phyloP scores from a whole-genome alignment of 768 basidiomycete genomes.

The Chalciporus sphaerocephalus region DNA sequence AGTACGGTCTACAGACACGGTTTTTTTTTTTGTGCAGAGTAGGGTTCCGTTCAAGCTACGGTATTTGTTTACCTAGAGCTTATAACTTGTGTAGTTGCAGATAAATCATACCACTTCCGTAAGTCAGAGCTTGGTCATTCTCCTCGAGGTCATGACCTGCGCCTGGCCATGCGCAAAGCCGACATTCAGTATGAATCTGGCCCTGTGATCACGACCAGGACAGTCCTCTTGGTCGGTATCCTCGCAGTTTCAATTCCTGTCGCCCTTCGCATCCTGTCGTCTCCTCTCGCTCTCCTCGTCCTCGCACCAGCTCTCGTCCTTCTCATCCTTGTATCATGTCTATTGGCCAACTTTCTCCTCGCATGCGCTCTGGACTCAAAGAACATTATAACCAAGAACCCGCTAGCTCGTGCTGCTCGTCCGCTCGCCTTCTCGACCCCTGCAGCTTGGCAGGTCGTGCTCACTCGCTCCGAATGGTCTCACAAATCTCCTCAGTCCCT shows the following conservation, averaged over 20 bases:
- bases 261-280: conserved; percentile 53
- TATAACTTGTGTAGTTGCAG: too few relatives aligned
- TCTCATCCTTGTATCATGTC: conserved; percentile 45
- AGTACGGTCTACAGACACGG: too few relatives aligned
- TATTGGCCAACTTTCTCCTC: conserved; percentile 51
- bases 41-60: too few relatives aligned
- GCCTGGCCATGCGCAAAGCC: conserved; percentile 16
- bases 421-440: conserved; percentile 87
- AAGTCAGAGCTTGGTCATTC: too few relatives aligned
- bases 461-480: conserved; percentile 89
- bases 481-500: conserved; percentile 64
- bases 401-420: conserved; percentile 55
- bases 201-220: conserved; percentile 42
- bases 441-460: conserved; percentile 90
- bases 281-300: conserved; percentile 60
- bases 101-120: too few relatives aligned
- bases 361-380: conserved; percentile 56
- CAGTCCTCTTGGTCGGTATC: conserved; percentile 54
- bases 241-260: conserved; percentile 56
- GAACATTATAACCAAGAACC: conserved; percentile 28
- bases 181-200: conserved; percentile 28
- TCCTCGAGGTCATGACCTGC: not conserved
- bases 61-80: too few relatives aligned
- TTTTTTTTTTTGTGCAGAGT: too few relatives aligned
- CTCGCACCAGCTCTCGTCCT: conserved; percentile 57